Percentiles rank a stretch among this genome's conserved stretches.
Conservation (phyloP, 2,329 filamentous ascomycete species). For the Aureobasidium zeae region DNA sequence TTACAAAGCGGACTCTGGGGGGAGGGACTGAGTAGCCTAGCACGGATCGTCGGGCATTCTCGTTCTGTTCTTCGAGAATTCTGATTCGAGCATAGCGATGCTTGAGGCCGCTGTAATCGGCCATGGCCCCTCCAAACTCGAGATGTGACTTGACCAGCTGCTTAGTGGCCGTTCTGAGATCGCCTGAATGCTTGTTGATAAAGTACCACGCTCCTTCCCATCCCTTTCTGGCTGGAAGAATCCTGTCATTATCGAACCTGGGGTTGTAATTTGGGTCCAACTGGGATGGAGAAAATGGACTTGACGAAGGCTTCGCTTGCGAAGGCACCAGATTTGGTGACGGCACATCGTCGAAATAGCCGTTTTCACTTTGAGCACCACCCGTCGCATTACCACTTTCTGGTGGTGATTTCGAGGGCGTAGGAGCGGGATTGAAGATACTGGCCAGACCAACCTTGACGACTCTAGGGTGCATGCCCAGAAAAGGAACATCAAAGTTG, state of each 20-base stretch:
- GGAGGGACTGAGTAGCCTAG: slow-evolving; percentile 24
- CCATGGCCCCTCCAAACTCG: slow-evolving; percentile 72
- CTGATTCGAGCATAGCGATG: slow-evolving; percentile 60
- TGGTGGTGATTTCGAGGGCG: slow-evolving; percentile 1
- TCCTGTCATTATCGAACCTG: slow-evolving; percentile 64
- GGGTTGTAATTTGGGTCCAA: slow-evolving; percentile 63
- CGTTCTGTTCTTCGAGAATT: slow-evolving; percentile 61
- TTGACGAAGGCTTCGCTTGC: slow-evolving; percentile 22
- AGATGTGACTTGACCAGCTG: slow-evolving; percentile 69
- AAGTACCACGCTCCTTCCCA: slow-evolving; percentile 63
- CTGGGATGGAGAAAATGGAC: slow-evolving; percentile 23
- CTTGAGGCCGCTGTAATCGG: slow-evolving; percentile 63
- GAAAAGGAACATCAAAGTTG: slow-evolving; percentile 75
- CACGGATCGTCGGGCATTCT: slow-evolving; percentile 32
- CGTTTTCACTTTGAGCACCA: neutral
- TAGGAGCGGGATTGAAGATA: slow-evolving; percentile 49
- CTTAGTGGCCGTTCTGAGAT: slow-evolving; percentile 59
- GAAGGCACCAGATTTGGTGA: slow-evolving; percentile 1
- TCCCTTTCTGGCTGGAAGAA: slow-evolving; percentile 58
- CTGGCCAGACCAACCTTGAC: slow-evolving; percentile 73
- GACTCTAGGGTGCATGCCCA: slow-evolving; percentile 83
- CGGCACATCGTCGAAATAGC: slow-evolving; percentile 5
- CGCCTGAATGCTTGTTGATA: slow-evolving; percentile 69
- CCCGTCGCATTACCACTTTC: neutral
- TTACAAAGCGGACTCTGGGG: slow-evolving; percentile 64